These are phyloP conservation scores for Protomyces inouyei DNA, from an alignment of 1,139 yeast genomes.

Conservation along the genomic window DNA sequence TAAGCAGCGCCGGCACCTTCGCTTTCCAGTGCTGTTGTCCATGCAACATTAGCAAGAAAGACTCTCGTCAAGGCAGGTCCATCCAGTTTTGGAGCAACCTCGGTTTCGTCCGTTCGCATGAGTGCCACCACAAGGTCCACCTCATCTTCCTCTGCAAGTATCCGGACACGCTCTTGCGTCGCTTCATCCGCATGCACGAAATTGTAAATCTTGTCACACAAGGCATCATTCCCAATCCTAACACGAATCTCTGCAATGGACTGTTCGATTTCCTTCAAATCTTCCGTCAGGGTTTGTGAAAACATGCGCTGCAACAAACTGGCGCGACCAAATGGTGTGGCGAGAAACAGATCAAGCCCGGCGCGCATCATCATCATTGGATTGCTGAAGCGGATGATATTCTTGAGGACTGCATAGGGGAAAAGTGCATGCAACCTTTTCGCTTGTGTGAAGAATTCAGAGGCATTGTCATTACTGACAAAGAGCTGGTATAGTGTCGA, in stretches of 20 bases:
- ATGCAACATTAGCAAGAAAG: conserved; percentile 39
- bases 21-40: conserved; percentile 42
- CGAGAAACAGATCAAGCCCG: conserved; percentile 69
- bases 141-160: conserved; percentile 34
- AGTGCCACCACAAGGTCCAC: conserved; percentile 36
- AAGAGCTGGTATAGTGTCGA: conserved; percentile 76
- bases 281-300: conserved; percentile 71
- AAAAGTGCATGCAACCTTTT: conserved; percentile 64
- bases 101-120: conserved; percentile 32
- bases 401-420: conserved; percentile 72
- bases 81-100: conserved; percentile 29
- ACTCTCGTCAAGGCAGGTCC: conserved; percentile 33
- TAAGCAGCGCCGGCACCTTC: conserved; percentile 31
- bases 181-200: conserved; percentile 36
- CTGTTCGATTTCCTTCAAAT: conserved; percentile 59
- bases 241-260: conserved; percentile 50
- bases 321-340: conserved; percentile 67
- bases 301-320: conserved; percentile 69
- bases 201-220: conserved; percentile 36
- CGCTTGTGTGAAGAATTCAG: conserved; percentile 65
- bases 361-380: conserved; percentile 79
- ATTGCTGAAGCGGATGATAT: conserved; percentile 72
- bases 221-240: conserved; percentile 39
- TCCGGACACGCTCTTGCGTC: conserved; percentile 34
- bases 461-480: conserved; percentile 72